Conservation (phyloP, 768 basidiomycete genomes). For the Cystofilobasidium macerans region DNA sequence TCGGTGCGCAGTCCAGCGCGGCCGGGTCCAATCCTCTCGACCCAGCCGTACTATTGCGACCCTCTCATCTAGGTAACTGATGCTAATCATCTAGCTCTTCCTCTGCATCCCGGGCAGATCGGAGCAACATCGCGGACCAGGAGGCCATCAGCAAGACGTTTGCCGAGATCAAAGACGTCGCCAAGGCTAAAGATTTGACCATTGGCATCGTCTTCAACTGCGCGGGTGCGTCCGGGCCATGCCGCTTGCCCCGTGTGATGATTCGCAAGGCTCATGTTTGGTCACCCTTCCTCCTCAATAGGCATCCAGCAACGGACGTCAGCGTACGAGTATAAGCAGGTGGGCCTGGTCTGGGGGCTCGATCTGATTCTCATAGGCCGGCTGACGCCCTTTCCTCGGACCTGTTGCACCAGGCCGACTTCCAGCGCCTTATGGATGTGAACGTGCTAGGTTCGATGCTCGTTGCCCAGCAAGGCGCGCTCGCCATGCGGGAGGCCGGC, state of each 20-base stretch:
- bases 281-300: too few species aligned
- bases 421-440: neutral
- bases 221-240: too few species aligned
- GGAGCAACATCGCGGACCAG: neutral
- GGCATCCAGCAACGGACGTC: neutral
- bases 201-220: neutral
- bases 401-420: neutral
- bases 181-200: neutral
- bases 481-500: neutral
- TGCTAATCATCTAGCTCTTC: neutral
- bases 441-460: constrained; percentile 9
- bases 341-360: neutral
- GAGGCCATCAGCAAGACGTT: neutral
- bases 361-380: neutral
- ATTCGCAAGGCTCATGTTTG: too few species aligned
- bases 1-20: too few species aligned
- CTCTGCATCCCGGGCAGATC: neutral
- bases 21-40: too few species aligned
- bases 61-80: neutral
- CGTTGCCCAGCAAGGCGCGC: constrained; percentile 1
- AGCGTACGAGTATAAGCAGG: neutral
- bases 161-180: neutral
- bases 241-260: too few species aligned
- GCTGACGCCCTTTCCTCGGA: neutral
- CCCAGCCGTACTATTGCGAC: neutral